A percentile compares a stretch with the other conserved stretches of the same genome.
phyloP scores from a whole-genome alignment of 148 eudicot species.

The Talinum fruticosum region DNA sequence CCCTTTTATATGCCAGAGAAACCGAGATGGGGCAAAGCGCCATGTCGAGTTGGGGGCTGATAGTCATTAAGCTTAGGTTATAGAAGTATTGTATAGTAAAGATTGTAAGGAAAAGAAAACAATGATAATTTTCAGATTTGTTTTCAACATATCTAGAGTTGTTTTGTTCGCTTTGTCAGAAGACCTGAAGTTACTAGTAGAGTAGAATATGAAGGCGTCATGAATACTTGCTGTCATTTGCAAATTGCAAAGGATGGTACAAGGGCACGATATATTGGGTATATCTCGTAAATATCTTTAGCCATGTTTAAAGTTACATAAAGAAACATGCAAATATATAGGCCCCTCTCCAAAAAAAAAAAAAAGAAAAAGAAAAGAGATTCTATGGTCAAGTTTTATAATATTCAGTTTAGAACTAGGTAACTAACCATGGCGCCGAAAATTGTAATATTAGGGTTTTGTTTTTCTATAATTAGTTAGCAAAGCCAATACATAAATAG shows the following conservation, averaged over 20 bases:
- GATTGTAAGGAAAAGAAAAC: slow-evolving; percentile 4
- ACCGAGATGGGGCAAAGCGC: slow-evolving; percentile 54
- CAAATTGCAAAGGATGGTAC: neutral
- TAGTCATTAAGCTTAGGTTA: slow-evolving; percentile 1
- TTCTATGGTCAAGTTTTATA: no score
- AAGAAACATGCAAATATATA: no score
- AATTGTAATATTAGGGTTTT: no score
- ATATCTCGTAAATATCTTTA: no score
- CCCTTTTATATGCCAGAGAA: neutral
- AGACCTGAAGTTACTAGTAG: neutral
- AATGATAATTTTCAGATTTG: neutral
- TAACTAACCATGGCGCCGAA: no score
- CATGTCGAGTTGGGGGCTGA: slow-evolving; percentile 38
- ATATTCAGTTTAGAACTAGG: no score
- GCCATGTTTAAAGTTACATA: neutral
- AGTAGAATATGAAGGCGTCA: neutral
- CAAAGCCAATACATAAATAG: no score
- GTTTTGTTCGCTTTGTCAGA: neutral
- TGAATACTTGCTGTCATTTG: neutral
- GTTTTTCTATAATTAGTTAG: no score
- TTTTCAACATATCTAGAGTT: neutral
- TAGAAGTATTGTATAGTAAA: slow-evolving; percentile 12
- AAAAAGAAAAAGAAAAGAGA: no score
- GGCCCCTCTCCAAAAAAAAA: no score
- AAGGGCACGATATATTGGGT: no score